phyloP scores from a whole-genome alignment of 192 early-diverging fungal genomes.

The Coemansia sp. region DNA sequence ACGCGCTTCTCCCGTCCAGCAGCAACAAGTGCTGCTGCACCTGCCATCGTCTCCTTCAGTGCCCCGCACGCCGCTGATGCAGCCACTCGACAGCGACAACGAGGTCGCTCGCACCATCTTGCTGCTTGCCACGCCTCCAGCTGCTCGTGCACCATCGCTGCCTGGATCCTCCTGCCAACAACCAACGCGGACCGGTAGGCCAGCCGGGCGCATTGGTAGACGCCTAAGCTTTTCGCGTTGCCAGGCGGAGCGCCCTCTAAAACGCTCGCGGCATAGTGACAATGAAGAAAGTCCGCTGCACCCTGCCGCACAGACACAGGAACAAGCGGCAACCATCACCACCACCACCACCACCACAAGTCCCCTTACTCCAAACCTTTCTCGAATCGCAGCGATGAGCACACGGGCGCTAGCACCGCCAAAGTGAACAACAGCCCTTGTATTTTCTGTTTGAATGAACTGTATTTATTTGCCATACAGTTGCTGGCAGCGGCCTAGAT shows the following conservation, averaged over 20 bases:
- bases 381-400: slow-evolving; percentile 15
- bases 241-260: neutral
- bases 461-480: slow-evolving; percentile 30
- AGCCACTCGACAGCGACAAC: slow-evolving; percentile 25
- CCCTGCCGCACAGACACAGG: neutral
- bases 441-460: neutral
- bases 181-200: neutral
- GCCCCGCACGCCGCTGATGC: slow-evolving; percentile 22
- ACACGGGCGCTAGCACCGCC: neutral
- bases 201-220: slow-evolving; percentile 5
- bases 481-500: slow-evolving; percentile 35
- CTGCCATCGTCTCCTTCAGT: slow-evolving; percentile 16
- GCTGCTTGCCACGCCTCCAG: slow-evolving; percentile 47
- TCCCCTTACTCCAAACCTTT: slow-evolving; percentile 15
- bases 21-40: slow-evolving; percentile 19
- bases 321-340: neutral
- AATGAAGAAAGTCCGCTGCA: neutral
- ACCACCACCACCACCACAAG: neutral
- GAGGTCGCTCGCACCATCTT: slow-evolving; percentile 44
- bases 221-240: slow-evolving; percentile 37
- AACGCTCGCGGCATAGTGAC: slow-evolving; percentile 9
- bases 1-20: slow-evolving; percentile 8
- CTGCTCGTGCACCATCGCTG: slow-evolving; percentile 24
- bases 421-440: neutral
- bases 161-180: slow-evolving; percentile 19